phyloP scores from a whole-genome alignment of 352 stramenopile species.

The Phytophthora megakarya region DNA sequence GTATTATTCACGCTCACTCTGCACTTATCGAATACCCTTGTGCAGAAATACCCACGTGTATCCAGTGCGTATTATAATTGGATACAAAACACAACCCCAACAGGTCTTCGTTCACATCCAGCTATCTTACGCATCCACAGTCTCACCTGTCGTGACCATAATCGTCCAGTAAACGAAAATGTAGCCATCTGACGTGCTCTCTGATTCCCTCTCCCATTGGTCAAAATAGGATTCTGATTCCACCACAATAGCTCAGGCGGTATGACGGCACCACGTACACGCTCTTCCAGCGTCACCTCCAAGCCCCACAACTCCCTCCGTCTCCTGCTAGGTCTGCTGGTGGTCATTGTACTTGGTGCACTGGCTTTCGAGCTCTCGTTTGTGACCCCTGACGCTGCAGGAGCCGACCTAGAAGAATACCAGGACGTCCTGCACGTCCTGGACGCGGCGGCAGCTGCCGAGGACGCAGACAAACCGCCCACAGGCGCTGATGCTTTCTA shows the following conservation, averaged over 20 bases:
- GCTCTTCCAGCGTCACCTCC: conserved; percentile 19
- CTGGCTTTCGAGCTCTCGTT: conserved; percentile 37
- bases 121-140: no score
- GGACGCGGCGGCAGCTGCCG: conserved; percentile 29
- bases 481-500: conserved; percentile 28
- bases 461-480: conserved; percentile 26
- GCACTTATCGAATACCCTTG: no score
- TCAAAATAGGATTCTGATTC: conserved; percentile 13
- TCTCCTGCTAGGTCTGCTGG: conserved; percentile 31
- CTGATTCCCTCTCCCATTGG: conserved; percentile 25
- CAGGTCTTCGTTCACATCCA: no score
- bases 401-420: conserved; percentile 5
- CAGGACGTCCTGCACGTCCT: conserved; percentile 29
- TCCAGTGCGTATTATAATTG: no score
- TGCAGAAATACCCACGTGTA: no score
- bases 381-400: conserved; percentile 13
- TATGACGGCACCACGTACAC: conserved; percentile 4
- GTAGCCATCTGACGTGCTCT: neutral
- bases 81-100: no score
- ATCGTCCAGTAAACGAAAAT: no score
- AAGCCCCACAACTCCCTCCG: conserved; percentile 21
- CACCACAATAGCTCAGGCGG: neutral
- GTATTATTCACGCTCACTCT: no score
- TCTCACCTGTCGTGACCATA: no score
- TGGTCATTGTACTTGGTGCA: conserved; percentile 23